A percentile compares a stretch with the other conserved stretches of the same genome.
Evolutionary conservation across 495 filamentous ascomycete genomes (phyloP).

Genomic region (Delitschia confertaspora): DNA sequence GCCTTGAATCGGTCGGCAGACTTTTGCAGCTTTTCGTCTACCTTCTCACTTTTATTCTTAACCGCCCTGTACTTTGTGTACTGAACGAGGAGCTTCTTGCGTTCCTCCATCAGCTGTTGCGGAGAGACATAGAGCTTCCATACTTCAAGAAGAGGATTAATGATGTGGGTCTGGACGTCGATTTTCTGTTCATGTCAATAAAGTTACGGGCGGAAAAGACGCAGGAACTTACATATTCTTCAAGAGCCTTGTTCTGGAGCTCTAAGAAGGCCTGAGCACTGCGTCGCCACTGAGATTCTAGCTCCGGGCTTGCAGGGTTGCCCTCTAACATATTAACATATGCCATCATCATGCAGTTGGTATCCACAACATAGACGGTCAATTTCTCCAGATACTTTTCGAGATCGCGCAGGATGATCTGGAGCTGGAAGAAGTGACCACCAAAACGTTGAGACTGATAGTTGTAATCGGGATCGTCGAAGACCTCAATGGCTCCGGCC

Average conservation of each 20-base stretch:
- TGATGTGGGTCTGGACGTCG: conserved; percentile 68
- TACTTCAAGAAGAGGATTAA: conserved; percentile 75
- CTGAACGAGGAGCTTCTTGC: conserved; percentile 79
- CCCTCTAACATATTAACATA: conserved; percentile 60
- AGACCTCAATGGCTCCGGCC: conserved; percentile 53
- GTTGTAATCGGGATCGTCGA: conserved; percentile 73
- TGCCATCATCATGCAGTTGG: conserved; percentile 57
- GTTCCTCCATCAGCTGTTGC: conserved; percentile 79
- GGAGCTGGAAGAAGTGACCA: conserved; percentile 80
- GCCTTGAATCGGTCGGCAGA: conserved; percentile 79
- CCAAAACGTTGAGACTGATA: conserved; percentile 67
- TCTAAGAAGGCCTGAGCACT: conserved; percentile 76
- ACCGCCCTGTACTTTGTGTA: conserved; percentile 73
- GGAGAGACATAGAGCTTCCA: conserved; percentile 68
- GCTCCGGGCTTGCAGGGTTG: conserved; percentile 56
- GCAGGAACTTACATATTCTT: conserved; percentile 67
- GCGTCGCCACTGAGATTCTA: conserved; percentile 85
- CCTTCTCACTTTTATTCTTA: conserved; percentile 67
- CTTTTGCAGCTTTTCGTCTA: conserved; percentile 72
- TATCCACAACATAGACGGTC: conserved; percentile 59
- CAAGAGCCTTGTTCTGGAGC: conserved; percentile 63
- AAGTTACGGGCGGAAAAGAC: not conserved
- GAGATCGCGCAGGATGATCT: conserved; percentile 83
- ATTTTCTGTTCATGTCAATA: conserved; percentile 47
- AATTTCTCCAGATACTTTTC: conserved; percentile 73